Percentiles rank a stretch among this genome's conserved stretches.
Conservation (phyloP, 352 stramenopile genomes). For the Globisporangium lucens region DNA sequence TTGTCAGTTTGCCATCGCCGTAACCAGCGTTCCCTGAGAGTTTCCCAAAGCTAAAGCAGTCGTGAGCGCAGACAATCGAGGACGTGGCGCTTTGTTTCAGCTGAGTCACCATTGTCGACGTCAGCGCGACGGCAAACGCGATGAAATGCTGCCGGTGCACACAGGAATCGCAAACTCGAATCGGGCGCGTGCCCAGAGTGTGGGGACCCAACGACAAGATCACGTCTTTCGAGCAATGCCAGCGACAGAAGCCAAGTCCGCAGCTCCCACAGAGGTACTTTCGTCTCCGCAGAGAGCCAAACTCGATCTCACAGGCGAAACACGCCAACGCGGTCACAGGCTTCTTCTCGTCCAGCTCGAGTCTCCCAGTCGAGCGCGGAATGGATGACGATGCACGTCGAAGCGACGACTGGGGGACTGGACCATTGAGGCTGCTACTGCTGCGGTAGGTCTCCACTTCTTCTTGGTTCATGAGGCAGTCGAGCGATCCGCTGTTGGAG, state of each 20-base stretch:
- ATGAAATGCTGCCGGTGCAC: constrained; percentile 31
- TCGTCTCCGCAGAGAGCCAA: constrained; percentile 18
- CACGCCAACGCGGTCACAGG: constrained; percentile 11
- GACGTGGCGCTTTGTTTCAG: not conserved
- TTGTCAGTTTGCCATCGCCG: not conserved
- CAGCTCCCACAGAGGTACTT: constrained; percentile 26
- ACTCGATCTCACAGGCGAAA: constrained; percentile 23
- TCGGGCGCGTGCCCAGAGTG: not conserved
- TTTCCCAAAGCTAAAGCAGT: constrained; percentile 1
- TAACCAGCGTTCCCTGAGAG: not conserved
- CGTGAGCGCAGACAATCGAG: not conserved
- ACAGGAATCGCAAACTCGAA: constrained; percentile 25
- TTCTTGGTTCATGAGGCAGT: not conserved
- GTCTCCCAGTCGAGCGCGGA: not conserved
- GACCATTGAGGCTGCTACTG: not conserved
- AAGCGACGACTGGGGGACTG: constrained; percentile 1
- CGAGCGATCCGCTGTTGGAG: constrained; percentile 8
- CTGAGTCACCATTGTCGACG: constrained; percentile 6
- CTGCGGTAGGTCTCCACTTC: not conserved
- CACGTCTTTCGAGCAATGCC: constrained; percentile 25
- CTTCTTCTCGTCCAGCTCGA: constrained; percentile 11
- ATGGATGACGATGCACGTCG: constrained; percentile 1
- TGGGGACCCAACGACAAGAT: constrained; percentile 3
- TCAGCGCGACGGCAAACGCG: constrained; percentile 28
- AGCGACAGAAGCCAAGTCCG: constrained; percentile 23